Conservation (phyloP, 768 basidiomycete genomes). For the Russula brevipes region DNA sequence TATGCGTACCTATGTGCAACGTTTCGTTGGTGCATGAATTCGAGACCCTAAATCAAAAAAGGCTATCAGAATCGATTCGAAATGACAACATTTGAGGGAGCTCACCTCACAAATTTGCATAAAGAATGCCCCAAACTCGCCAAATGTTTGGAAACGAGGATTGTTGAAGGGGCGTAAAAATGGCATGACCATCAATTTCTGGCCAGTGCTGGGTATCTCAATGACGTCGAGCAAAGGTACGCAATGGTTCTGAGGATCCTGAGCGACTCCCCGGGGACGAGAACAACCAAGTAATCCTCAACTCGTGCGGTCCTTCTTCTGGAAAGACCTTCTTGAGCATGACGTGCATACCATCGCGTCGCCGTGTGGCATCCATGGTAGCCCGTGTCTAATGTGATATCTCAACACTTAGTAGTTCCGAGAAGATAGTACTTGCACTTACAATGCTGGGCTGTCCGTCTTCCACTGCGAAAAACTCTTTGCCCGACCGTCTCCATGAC, state of each 20-base stretch:
- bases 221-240: background rate
- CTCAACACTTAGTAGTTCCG: background rate
- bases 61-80: background rate
- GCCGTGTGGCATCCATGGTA: constrained; percentile 32
- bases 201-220: background rate
- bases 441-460: background rate
- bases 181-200: background rate
- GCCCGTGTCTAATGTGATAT: background rate
- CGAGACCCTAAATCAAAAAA: background rate
- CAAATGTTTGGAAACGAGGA: constrained; percentile 1
- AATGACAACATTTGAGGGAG: background rate
- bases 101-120: constrained; percentile 5
- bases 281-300: constrained; percentile 31
- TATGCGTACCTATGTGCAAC: background rate
- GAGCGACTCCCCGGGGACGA: background rate
- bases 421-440: background rate
- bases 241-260: constrained; percentile 30
- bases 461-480: background rate
- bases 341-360: constrained; percentile 31
- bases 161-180: background rate
- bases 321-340: constrained; percentile 30
- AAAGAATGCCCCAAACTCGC: constrained; percentile 24
- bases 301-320: constrained; percentile 25
- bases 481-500: background rate
- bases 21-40: background rate